A percentile compares a stretch with the other conserved stretches of the same genome.
Evolutionary conservation across 192 early-diverging fungal genomes (phyloP).

Genomic region (Linnemannia zychae): DNA sequence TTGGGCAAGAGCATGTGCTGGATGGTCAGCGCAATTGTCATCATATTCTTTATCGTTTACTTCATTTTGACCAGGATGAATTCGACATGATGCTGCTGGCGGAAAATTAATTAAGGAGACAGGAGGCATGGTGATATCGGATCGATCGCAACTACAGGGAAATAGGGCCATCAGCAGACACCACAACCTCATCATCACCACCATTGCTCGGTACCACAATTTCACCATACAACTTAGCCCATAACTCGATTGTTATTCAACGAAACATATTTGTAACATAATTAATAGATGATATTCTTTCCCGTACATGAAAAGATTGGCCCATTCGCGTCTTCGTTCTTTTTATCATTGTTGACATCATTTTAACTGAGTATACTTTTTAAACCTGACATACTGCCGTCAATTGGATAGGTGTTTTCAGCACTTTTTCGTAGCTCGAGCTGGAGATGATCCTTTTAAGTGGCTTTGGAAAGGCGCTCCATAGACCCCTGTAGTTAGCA

Average conservation of each 20-base stretch:
- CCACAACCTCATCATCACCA: neutral
- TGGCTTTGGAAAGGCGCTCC: no score
- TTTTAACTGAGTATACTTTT: no score
- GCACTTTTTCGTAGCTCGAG: no score
- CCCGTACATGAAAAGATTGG: no score
- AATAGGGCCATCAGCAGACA: neutral
- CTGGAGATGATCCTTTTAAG: no score
- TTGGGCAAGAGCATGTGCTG: constrained; percentile 55
- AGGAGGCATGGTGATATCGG: neutral
- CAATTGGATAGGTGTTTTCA: no score
- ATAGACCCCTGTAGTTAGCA: no score
- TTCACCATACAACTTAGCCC: neutral
- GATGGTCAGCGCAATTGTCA: constrained; percentile 54
- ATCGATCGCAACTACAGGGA: neutral
- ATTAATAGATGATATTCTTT: neutral
- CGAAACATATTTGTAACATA: neutral
- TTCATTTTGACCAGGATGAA: constrained; percentile 44
- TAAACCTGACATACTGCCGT: no score
- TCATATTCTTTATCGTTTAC: constrained; percentile 51
- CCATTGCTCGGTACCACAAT: neutral
- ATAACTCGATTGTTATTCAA: no score
- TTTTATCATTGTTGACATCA: no score
- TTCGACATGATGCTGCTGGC: constrained; percentile 14
- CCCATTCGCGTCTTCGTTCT: no score
- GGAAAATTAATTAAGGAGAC: neutral